Conservation (phyloP, 352 stramenopile genomes). For the Globisporangium spiculum region DNA sequence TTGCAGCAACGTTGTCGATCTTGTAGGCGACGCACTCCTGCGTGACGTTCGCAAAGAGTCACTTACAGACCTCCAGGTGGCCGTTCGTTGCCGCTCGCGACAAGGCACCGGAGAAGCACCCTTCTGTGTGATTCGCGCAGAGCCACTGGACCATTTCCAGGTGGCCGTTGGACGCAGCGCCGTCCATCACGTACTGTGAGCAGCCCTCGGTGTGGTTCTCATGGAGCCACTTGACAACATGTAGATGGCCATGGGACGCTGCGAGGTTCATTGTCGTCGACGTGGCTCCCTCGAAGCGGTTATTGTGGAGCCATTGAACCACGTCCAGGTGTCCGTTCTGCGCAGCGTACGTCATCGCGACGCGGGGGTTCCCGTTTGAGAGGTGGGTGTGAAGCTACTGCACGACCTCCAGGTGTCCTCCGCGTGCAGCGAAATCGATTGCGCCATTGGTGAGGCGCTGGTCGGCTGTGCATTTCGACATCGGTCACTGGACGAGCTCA, state of each 20-base stretch:
- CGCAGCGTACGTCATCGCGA: neutral
- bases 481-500: neutral
- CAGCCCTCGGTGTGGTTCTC: neutral
- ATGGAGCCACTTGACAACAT: neutral
- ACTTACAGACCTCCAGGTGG: neutral
- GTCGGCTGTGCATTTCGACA: neutral
- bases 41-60: neutral
- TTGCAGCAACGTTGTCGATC: neutral
- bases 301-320: neutral
- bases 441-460: neutral
- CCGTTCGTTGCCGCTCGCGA: neutral
- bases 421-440: neutral
- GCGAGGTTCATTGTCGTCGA: neutral
- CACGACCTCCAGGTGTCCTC: neutral
- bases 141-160: neutral
- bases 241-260: neutral
- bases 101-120: neutral
- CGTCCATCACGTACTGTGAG: neutral
- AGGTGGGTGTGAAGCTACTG: neutral
- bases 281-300: neutral
- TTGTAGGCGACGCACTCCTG: neutral
- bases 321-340: neutral
- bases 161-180: neutral
- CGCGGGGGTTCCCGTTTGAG: neutral
- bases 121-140: neutral